These are phyloP conservation scores for Spergularia azorica DNA, from an alignment of 179 eudicot species.

Conservation along the genomic window DNA sequence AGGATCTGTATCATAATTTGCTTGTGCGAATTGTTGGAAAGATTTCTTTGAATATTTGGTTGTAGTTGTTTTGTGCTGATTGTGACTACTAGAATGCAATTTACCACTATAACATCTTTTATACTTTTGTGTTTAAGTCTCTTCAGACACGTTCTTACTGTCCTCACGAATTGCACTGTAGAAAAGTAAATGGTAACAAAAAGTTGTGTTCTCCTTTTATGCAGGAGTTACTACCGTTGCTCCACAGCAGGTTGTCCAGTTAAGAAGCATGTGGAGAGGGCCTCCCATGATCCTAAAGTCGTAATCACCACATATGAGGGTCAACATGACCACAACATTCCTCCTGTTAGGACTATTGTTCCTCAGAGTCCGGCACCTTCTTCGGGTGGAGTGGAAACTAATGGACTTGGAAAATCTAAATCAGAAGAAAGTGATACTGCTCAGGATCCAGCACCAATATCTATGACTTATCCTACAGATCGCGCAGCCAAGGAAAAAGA, in stretches of 20 bases:
- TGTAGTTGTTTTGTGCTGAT: no score
- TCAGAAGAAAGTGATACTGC: constrained; percentile 31
- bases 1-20: no score
- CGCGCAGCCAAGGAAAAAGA: constrained; percentile 17
- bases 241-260: constrained; percentile 73
- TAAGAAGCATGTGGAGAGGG: constrained; percentile 78
- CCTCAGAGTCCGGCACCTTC: constrained; percentile 35
- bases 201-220: constrained; percentile 18
- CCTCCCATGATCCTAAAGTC: constrained; percentile 54
- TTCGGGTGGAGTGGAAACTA: constrained; percentile 20
- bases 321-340: constrained; percentile 59
- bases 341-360: constrained; percentile 56
- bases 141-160: background rate
- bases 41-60: no score
- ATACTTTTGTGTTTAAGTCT: background rate
- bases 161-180: background rate
- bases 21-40: no score
- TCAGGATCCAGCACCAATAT: constrained; percentile 5
- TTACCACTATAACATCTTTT: background rate
- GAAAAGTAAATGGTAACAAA: background rate
- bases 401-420: constrained; percentile 27
- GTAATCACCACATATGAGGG: constrained; percentile 85
- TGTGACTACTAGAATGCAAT: no score
- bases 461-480: constrained; percentile 10
- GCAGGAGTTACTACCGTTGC: constrained; percentile 94